Conservation (phyloP, 371 early-diverging fungal species). For the Mucor lusitanicus region DNA sequence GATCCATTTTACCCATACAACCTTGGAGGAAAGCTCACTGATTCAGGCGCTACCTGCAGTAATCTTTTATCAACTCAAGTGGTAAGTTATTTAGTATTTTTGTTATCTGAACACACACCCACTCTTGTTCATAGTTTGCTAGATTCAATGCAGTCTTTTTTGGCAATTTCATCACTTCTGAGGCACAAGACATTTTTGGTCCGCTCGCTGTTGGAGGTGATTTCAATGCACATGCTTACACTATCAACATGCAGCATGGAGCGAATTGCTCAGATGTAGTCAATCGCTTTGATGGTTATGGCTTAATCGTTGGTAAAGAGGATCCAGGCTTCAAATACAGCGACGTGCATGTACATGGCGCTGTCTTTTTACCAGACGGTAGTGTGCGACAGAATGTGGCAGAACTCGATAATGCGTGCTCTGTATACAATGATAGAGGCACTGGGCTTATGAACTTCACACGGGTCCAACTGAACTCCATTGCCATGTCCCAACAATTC, state of each 20-base stretch:
- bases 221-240: neutral
- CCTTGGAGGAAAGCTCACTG: no score
- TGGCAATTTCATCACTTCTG: slow-evolving; percentile 14
- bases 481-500: neutral
- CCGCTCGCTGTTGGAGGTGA: slow-evolving; percentile 16
- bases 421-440: neutral
- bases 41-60: no score
- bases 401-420: neutral
- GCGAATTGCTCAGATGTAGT: neutral
- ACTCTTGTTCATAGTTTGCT: neutral
- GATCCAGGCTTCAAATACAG: neutral
- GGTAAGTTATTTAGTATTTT: no score
- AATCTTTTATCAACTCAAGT: no score
- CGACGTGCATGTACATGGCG: slow-evolving; percentile 16
- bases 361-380: neutral
- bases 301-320: slow-evolving; percentile 10
- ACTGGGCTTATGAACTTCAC: slow-evolving; percentile 10
- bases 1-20: no score
- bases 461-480: neutral
- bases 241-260: slow-evolving; percentile 6
- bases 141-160: slow-evolving; percentile 16
- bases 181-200: slow-evolving; percentile 6
- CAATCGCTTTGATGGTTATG: neutral
- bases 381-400: neutral
- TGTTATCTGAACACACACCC: no score